Conservation (phyloP, 73 alveolate species). For the Symbiodinium pilosum region DNA sequence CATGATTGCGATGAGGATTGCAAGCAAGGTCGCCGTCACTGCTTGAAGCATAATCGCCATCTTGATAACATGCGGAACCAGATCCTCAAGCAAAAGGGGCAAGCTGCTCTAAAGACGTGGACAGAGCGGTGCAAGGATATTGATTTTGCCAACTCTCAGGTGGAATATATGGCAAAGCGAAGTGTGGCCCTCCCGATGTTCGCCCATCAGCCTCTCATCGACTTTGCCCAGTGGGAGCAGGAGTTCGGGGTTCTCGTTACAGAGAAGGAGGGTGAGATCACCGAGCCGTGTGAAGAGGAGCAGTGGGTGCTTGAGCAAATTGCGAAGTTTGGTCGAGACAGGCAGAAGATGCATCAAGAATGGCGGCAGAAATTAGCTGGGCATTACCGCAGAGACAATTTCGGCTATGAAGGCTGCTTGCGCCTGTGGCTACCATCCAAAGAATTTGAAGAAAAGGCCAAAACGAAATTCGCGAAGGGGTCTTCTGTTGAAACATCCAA, state of each 20-base stretch:
- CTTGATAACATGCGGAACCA: background rate
- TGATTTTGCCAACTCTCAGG: slow-evolving; percentile 10
- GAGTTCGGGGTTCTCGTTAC: background rate
- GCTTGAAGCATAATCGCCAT: background rate
- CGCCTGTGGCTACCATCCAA: slow-evolving; percentile 25
- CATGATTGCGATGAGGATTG: background rate
- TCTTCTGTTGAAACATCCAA: background rate
- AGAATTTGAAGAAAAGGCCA: background rate
- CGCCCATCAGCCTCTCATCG: slow-evolving; percentile 13
- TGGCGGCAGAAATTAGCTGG: slow-evolving; percentile 20
- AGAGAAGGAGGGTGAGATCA: background rate
- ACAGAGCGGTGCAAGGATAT: background rate
- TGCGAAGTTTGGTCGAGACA: background rate
- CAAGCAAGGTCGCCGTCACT: background rate
- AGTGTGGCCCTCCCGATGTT: slow-evolving; percentile 4
- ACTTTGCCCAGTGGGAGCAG: slow-evolving; percentile 25
- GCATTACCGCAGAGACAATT: background rate
- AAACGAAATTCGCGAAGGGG: background rate
- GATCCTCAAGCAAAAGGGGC: background rate
- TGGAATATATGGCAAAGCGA: background rate
- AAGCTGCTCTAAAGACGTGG: background rate
- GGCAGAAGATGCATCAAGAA: background rate
- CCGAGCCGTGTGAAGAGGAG: slow-evolving; percentile 1
- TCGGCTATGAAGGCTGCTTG: background rate
- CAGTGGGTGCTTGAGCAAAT: background rate